phyloP scores from a whole-genome alignment of 345 rosid genomes.

The Camelina neglecta region DNA sequence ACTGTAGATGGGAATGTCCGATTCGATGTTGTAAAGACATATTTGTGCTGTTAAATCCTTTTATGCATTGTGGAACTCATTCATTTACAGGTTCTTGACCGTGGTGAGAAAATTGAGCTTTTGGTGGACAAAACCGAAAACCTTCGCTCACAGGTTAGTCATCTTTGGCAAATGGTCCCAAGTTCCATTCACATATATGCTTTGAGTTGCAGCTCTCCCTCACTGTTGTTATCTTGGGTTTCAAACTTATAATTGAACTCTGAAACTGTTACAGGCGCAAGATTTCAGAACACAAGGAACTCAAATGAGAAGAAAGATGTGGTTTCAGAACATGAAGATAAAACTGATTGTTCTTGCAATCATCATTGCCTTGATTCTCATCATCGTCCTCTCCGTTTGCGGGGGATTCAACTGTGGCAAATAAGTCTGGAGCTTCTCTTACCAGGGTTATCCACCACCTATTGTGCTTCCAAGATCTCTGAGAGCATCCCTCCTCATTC shows the following conservation, averaged over 20 bases:
- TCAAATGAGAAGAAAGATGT: slow-evolving; percentile 88
- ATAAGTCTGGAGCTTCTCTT: slow-evolving; percentile 29
- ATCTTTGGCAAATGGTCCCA: slow-evolving; percentile 26
- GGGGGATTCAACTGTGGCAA: slow-evolving; percentile 78
- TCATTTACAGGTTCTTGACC: slow-evolving; percentile 75
- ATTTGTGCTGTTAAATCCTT: background rate
- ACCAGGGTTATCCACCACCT: background rate
- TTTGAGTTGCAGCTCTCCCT: background rate
- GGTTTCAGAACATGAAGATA: slow-evolving; percentile 96
- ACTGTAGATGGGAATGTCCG: background rate
- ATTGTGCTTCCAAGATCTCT: slow-evolving; percentile 21
- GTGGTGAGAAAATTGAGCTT: slow-evolving; percentile 90
- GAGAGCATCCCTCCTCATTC: slow-evolving; percentile 30
- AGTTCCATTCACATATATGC: background rate
- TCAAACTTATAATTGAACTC: background rate
- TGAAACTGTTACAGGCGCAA: slow-evolving; percentile 63
- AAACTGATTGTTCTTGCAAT: slow-evolving; percentile 84
- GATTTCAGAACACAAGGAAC: slow-evolving; percentile 87
- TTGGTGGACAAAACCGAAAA: slow-evolving; percentile 96
- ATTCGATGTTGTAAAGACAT: background rate
- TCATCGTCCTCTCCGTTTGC: slow-evolving; percentile 77
- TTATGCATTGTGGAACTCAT: background rate
- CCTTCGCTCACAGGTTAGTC: slow-evolving; percentile 88
- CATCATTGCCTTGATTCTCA: slow-evolving; percentile 71
- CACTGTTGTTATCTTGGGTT: background rate